phyloP scores from a whole-genome alignment of 2,329 filamentous ascomycete species.

The Triangularia setosa region DNA sequence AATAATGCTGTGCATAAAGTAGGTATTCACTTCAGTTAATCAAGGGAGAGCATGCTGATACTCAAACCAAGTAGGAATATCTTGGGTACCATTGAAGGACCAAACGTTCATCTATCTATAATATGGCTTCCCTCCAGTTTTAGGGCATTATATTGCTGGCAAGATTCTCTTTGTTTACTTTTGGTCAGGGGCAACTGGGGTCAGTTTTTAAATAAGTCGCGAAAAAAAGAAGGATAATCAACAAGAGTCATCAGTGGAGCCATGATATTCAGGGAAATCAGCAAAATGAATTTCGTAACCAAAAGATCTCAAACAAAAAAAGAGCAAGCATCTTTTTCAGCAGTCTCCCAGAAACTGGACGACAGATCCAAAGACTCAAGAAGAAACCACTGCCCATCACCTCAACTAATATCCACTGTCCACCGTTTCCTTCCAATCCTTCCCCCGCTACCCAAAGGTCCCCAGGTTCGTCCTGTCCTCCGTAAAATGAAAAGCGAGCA shows the following conservation, averaged over 20 bases:
- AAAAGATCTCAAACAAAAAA: not conserved
- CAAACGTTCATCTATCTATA: no score
- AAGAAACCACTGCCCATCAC: not conserved
- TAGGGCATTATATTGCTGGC: no score
- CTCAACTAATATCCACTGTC: not conserved
- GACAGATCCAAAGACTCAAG: not conserved
- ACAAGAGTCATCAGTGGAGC: not conserved
- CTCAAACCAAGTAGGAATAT: no score
- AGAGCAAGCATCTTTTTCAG: not conserved
- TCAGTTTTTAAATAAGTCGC: not conserved
- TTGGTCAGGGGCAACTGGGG: not conserved
- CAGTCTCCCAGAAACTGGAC: not conserved
- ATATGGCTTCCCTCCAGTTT: no score
- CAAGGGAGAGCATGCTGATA: no score
- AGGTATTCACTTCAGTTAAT: no score
- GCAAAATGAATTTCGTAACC: not conserved
- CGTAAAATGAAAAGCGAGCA: not conserved
- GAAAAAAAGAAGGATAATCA: not conserved
- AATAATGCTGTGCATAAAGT: no score
- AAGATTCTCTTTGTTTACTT: not conserved
- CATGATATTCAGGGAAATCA: not conserved
- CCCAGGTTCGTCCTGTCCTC: no score
- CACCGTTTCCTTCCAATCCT: not conserved
- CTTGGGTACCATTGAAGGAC: no score
- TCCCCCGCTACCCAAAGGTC: no score